These are phyloP conservation scores for Ceratobasidium sp. DNA, from an alignment of 1,284 basidiomycete species.

Conservation along the genomic window DNA sequence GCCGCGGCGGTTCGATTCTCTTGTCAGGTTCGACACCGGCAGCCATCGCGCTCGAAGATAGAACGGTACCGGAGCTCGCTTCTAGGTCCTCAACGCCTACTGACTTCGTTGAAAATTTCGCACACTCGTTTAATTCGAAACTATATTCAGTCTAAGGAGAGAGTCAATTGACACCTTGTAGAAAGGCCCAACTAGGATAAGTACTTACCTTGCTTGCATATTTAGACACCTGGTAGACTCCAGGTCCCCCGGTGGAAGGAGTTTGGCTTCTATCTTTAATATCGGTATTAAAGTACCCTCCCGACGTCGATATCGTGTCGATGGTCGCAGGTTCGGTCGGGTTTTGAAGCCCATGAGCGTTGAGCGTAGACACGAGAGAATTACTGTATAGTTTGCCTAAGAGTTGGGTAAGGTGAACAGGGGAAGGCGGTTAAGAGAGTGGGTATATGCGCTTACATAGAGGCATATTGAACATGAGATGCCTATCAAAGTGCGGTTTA, in stretches of 20 bases:
- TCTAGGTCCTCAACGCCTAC: background rate
- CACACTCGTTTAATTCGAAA: constrained; percentile 17
- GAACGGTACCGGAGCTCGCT: background rate
- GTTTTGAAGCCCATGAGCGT: constrained; percentile 15
- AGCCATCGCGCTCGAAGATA: background rate
- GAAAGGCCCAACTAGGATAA: background rate
- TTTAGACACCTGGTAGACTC: background rate
- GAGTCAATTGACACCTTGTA: too few relatives aligned
- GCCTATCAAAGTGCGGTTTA: background rate
- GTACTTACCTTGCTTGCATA: background rate
- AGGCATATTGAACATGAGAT: constrained; percentile 4
- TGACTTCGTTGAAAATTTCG: background rate
- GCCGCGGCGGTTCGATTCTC: background rate
- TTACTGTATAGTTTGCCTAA: constrained; percentile 19
- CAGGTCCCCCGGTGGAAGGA: background rate
- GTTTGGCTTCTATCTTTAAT: background rate
- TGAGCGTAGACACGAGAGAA: constrained; percentile 37
- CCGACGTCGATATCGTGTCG: background rate
- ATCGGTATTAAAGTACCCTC: background rate
- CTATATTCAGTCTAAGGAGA: background rate
- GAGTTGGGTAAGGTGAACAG: too few relatives aligned
- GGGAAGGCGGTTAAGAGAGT: background rate
- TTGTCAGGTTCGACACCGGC: background rate
- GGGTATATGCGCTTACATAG: constrained; percentile 30
- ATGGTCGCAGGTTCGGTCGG: background rate